These are phyloP conservation scores for Chloris gayana DNA, from an alignment of 176 grass and related monocot genomes.

Conservation along the genomic window DNA sequence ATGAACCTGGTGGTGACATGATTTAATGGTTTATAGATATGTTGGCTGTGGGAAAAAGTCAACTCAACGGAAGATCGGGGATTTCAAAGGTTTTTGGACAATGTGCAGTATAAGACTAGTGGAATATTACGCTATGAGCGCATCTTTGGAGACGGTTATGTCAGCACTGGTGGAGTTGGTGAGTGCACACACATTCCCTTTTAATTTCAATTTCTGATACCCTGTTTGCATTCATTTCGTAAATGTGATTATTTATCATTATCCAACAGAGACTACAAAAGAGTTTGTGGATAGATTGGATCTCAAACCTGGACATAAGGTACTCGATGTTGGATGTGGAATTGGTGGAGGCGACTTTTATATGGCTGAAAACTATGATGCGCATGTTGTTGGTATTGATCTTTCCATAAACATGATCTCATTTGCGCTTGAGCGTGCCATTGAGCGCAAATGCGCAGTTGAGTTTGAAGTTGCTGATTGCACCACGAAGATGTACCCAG, in stretches of 20 bases:
- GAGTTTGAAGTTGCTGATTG: conserved; percentile 99
- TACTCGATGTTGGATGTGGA: conserved; percentile 96
- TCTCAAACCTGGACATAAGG: conserved; percentile 89
- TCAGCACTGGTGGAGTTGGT: conserved; percentile 97
- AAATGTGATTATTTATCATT: conserved; percentile 14
- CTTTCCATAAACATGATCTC: conserved; percentile 98
- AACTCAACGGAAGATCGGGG: conserved; percentile 73
- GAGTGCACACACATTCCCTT: conserved; percentile 18
- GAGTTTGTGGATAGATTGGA: conserved; percentile 86
- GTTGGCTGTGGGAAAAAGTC: conserved; percentile 91
- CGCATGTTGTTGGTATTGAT: conserved; percentile 92
- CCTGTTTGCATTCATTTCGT: conserved; percentile 14
- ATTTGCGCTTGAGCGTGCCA: conserved; percentile 89
- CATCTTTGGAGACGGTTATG: conserved; percentile 93
- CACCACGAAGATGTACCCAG: conserved; percentile 84
- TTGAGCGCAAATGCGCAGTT: conserved; percentile 75
- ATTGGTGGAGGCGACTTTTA: conserved; percentile 97
- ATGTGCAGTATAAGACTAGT: conserved; percentile 94
- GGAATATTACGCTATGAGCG: conserved; percentile 92
- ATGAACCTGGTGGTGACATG: conserved; percentile 25
- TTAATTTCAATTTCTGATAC: neutral
- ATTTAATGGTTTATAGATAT: conserved; percentile 54
- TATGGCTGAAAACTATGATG: conserved; percentile 95
- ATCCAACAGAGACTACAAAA: conserved; percentile 78
- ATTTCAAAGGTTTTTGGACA: conserved; percentile 97